Base-by-base conservation (phyloP, 1,139 yeast genomes). In the Eremothecium cymbalariae region DNA sequence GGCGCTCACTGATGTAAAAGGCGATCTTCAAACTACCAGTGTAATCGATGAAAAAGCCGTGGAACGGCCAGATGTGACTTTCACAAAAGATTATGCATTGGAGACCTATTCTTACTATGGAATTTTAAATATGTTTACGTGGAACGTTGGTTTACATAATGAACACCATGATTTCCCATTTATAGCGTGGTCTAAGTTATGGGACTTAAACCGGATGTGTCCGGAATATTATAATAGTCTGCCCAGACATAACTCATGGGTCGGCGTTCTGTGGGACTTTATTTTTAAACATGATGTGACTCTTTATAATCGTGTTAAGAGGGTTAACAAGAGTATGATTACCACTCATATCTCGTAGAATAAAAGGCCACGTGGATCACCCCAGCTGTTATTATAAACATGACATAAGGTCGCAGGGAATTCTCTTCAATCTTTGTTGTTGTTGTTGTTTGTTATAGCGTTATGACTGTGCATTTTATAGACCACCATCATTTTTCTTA, bases 141-240 rank as follows among this genome's bases (percentile, higher is more conserved):
- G 94, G 88, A 86, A 86, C 50, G 95, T 85, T 7, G 96, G 96
- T 2, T 77, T 84, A 56, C 96, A 86, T 57, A 85, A 82, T 53
- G 96, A 86, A 59, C 96, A 86, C 58, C 96, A 86, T 52, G 96
- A 86, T 60, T 86, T 86, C 66, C 96, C 96, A 1, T 86, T 76
- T 55, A 72, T 86, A 47, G 90, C 96, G 0, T 86, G 96, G 96
- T 71, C 93, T 1, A 74, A 77, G 43, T 65, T 86, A 34, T 84
- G 84, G 25, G 63, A 70, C 40, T 63, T 86, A 25, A 68, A 81
- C 40, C 55, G 62, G 32, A 71, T 83, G 29, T 95, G 95, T 2
- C 55, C 69, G 11, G 96, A 86, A 51, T 86, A 81, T 55, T 86
- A 86, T 56, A 81, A 73, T 34, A 84, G 85, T 1, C 67, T 86